Evolutionary conservation across 2,329 filamentous ascomycete genomes (phyloP), one percentile per base, ranked within the genome.

Genomic region (Penicillium sp.): DNA sequence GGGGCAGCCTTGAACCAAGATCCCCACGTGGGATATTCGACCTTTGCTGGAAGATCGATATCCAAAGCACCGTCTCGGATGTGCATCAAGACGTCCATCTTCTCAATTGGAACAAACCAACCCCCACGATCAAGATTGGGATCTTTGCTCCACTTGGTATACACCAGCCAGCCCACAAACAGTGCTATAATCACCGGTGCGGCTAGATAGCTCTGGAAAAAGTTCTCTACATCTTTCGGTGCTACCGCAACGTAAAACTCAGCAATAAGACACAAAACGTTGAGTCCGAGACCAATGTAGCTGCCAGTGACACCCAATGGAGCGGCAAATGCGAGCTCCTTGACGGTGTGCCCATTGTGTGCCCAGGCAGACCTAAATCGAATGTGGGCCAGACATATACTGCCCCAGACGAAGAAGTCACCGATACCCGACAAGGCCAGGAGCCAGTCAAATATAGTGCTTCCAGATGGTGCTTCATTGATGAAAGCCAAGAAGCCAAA

Each of bases 381-480:
- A 65, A 89, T 88, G 63, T 89, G 87, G 2, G 84, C 79, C 16
- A 85, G 68, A 67, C 84, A 87, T 62, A 88, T 86, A 43, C 81
- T 84, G 21, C 79, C 83, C 85, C 85, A 88, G 14, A 84, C 83
- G 69, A 87, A 88, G 42, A 88, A 78, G 22, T 83, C 79, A 11
- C 81, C 81, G 1, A 88, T 78, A 50, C 83, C 85, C 3, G 84
- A 87, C 11, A 88, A 75, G 5, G 85, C 82, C 24, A 84, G 79
- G 2, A 88, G 80, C 86, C 86, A 88, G 58, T 82, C 78, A 50
- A 88, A 86, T 13, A 87, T 80, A 0, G 74, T 69, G 5, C 72
- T 67, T 40, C 83, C 83, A 0, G 73, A 72, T 1, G 79, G 70
- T 4, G 63, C 62, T 6, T 75, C 66, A 46, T 72, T 73, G 53